phyloP scores from a whole-genome alignment of 2,329 filamentous ascomycete genomes.

The Diaporthe sp. region DNA sequence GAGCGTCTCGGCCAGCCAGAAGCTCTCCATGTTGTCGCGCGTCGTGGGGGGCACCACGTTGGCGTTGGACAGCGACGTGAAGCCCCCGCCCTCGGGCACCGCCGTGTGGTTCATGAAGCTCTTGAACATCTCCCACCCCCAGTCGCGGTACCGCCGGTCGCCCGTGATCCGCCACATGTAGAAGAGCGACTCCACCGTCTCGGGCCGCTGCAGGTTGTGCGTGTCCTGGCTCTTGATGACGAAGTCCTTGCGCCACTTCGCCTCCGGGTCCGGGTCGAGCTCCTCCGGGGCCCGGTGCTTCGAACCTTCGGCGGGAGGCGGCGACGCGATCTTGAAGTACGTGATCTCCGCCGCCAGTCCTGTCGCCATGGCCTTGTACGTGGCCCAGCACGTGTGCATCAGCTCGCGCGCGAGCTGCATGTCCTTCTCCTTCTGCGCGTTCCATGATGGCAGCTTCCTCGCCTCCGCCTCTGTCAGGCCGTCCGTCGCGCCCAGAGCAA shows the following conservation, averaged over 20 bases:
- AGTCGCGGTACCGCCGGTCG: slow-evolving; percentile 88
- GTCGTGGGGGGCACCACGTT: slow-evolving; percentile 75
- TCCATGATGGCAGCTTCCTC: slow-evolving; percentile 79
- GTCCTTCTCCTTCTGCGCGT: slow-evolving; percentile 83
- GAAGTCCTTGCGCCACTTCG: slow-evolving; percentile 82
- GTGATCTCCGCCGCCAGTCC: slow-evolving; percentile 96
- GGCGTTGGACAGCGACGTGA: slow-evolving; percentile 84
- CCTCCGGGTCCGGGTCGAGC: slow-evolving; percentile 65
- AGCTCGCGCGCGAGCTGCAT: slow-evolving; percentile 89
- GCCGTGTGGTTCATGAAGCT: slow-evolving; percentile 89
- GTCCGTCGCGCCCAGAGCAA: slow-evolving; percentile 87
- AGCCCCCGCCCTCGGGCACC: slow-evolving; percentile 82
- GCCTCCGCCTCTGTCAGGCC: slow-evolving; percentile 83
- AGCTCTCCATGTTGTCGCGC: slow-evolving; percentile 97
- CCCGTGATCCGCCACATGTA: slow-evolving; percentile 99
- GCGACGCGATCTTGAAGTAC: slow-evolving; percentile 83
- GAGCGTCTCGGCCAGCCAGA: slow-evolving; percentile 97
- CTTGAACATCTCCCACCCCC: slow-evolving; percentile 99
- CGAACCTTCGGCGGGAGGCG: slow-evolving; percentile 73
- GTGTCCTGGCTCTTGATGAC: slow-evolving; percentile 83
- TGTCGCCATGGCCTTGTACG: slow-evolving; percentile 91
- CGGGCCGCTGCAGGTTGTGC: slow-evolving; percentile 94
- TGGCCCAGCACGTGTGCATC: slow-evolving; percentile 98
- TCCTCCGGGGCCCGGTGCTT: slow-evolving; percentile 61
- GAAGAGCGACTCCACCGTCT: slow-evolving; percentile 95